These are phyloP conservation scores for Plectosphaerella plurivora DNA, from an alignment of 2,329 filamentous ascomycete species.

Conservation along the genomic window DNA sequence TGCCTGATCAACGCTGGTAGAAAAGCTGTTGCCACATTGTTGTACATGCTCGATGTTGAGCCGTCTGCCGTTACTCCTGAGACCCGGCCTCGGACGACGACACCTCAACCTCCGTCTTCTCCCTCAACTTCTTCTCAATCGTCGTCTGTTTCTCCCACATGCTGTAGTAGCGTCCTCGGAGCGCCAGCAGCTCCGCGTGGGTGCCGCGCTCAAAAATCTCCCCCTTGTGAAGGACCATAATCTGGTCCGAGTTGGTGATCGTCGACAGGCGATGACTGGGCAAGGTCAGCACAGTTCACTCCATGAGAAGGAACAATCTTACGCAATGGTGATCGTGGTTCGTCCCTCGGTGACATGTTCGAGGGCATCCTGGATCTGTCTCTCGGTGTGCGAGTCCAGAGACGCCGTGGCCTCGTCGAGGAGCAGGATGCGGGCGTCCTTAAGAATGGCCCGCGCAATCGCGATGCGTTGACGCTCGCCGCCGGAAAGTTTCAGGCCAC, in stretches of 20 bases:
- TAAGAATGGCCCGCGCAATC: slow-evolving; percentile 62
- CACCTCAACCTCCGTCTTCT: slow-evolving; percentile 21
- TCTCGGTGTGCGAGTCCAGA: slow-evolving; percentile 58
- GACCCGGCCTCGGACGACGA: neutral
- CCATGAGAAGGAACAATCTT: slow-evolving; percentile 10
- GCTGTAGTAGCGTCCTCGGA: slow-evolving; percentile 41
- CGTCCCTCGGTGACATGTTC: slow-evolving; percentile 40
- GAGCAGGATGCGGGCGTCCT: slow-evolving; percentile 65
- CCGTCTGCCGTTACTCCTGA: neutral
- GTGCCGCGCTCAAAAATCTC: slow-evolving; percentile 45
- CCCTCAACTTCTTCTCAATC: slow-evolving; percentile 29
- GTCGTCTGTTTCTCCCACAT: slow-evolving; percentile 50
- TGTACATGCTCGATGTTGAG: neutral
- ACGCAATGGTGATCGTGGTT: slow-evolving; percentile 49
- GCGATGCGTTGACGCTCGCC: slow-evolving; percentile 57
- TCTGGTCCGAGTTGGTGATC: slow-evolving; percentile 50
- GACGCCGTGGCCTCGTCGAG: slow-evolving; percentile 70
- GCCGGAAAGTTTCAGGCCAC: slow-evolving; percentile 51
- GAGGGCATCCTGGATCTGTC: slow-evolving; percentile 51
- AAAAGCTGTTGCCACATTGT: too few species aligned
- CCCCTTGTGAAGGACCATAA: slow-evolving; percentile 49
- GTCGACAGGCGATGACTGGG: slow-evolving; percentile 52
- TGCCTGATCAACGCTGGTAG: neutral
- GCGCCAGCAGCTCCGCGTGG: slow-evolving; percentile 39
- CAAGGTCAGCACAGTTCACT: neutral